These are phyloP conservation scores for Quercus phellos DNA, from an alignment of 331 rosid genomes.

Conservation along the genomic window DNA sequence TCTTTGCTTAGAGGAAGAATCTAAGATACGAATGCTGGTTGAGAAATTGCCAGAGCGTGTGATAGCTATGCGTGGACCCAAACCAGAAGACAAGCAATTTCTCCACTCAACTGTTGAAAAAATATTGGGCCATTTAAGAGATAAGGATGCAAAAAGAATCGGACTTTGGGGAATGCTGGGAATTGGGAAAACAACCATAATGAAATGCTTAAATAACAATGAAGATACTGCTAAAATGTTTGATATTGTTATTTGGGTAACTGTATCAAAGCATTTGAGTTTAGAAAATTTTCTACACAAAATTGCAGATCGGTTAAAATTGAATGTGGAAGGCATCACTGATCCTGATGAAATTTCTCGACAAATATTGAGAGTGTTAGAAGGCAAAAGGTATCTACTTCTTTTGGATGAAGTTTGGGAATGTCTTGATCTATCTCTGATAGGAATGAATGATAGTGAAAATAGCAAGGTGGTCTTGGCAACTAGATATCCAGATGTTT, in stretches of 20 bases:
- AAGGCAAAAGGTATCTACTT: too few relatives aligned
- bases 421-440: background rate
- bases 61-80: background rate
- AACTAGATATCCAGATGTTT: slow-evolving; percentile 1
- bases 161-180: slow-evolving; percentile 27
- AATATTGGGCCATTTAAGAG: background rate
- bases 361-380: too few relatives aligned
- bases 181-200: slow-evolving; percentile 29
- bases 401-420: background rate
- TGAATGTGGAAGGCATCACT: background rate
- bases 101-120: background rate
- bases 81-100: background rate
- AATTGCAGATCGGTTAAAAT: slow-evolving; percentile 19
- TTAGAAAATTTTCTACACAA: slow-evolving; percentile 3
- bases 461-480: slow-evolving; percentile 28
- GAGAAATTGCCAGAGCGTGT: background rate
- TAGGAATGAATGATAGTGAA: slow-evolving; percentile 18
- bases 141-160: slow-evolving; percentile 3
- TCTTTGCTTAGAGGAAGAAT: background rate
- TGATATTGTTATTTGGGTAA: slow-evolving; percentile 29
- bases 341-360: too few relatives aligned
- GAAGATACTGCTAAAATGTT: slow-evolving; percentile 23
- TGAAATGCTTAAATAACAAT: slow-evolving; percentile 26
- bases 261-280: background rate
- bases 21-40: background rate